These are phyloP conservation scores for Auriscalpium vulgare DNA, from an alignment of 768 basidiomycete genomes.

Conservation along the genomic window DNA sequence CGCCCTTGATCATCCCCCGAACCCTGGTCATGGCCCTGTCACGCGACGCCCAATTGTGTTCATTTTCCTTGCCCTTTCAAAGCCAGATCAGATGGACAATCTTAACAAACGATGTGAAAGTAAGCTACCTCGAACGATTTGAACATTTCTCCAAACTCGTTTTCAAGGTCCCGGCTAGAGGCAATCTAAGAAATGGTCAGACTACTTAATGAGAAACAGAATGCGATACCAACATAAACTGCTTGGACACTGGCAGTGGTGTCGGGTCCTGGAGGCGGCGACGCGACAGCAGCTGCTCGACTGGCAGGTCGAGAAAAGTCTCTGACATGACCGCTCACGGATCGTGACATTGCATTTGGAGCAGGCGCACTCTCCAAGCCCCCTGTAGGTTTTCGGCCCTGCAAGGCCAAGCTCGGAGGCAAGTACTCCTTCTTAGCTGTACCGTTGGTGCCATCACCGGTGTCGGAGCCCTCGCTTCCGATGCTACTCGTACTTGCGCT, in stretches of 20 bases:
- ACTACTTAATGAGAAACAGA: background rate
- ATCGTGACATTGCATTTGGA: constrained; percentile 29
- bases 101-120: background rate
- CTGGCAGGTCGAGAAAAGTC: constrained; percentile 51
- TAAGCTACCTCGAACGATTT: constrained; percentile 67
- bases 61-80: constrained; percentile 85
- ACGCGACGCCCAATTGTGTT: constrained; percentile 88
- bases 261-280: constrained; percentile 34
- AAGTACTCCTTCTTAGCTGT: constrained; percentile 47
- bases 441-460: constrained; percentile 36
- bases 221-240: constrained; percentile 52
- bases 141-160: constrained; percentile 73
- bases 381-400: constrained; percentile 37
- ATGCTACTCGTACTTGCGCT: constrained; percentile 34
- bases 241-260: constrained; percentile 42
- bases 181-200: constrained; percentile 49
- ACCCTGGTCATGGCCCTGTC: constrained; percentile 73
- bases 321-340: constrained; percentile 41
- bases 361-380: constrained; percentile 14
- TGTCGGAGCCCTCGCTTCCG: constrained; percentile 51
- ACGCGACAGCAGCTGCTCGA: constrained; percentile 41
- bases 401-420: constrained; percentile 66
- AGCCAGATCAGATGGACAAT: background rate
- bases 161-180: constrained; percentile 76
- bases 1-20: constrained; percentile 85